Evolutionary conservation across 1,284 basidiomycete species (phyloP), one percentile per base, ranked within the genome.

Genomic region (Mycena sp.): DNA sequence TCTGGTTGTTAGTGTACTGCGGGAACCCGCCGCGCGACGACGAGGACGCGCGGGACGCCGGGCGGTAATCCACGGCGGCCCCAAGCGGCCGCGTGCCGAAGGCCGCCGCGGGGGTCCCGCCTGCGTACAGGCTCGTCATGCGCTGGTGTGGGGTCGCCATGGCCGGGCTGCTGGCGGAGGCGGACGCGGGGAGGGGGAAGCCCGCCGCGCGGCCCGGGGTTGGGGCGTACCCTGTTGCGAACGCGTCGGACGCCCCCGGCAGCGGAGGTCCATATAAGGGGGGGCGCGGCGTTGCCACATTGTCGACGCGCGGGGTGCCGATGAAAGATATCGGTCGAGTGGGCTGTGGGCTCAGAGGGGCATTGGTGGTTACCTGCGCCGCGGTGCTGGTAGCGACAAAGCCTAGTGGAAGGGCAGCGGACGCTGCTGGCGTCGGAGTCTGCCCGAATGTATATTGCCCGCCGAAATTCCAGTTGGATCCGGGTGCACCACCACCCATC

Each of bases 1-100:
- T 58, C 40, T 63, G 61, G 43, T 58, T 63, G 37, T 38, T 61
- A 23, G 21, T 48, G 37, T 43, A 43, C 21, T 55, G 61, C 55
- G 52, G 9, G 30, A 40, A 37, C 12, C 37, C 49, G 45, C 55
- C 14, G n/a, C 32, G 28, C 23, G 29, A 35, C 4, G 26, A 26
- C 19, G 61, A 58, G 5, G 62, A 55, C 25, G 62, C 32, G 38
- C 61, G 61, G 7, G 61, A 57, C 2, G 19, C n/a, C 10, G 61
- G 28, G 37, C 55, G 38, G 32, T 21, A 41, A 4, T 43, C 38
- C 4, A 37, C 51, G 7, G 41, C 52, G 21, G 40, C 41, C 26
- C 35, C 37, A 21, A 64, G 62, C 4, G 57, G 2, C 16, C 44
- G 56, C 29, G 26, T 21, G 17, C 25, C 37, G 35, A 52, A 50